Conservation (phyloP, 2,329 filamentous ascomycete species). For the Hypoxylon sp. region DNA sequence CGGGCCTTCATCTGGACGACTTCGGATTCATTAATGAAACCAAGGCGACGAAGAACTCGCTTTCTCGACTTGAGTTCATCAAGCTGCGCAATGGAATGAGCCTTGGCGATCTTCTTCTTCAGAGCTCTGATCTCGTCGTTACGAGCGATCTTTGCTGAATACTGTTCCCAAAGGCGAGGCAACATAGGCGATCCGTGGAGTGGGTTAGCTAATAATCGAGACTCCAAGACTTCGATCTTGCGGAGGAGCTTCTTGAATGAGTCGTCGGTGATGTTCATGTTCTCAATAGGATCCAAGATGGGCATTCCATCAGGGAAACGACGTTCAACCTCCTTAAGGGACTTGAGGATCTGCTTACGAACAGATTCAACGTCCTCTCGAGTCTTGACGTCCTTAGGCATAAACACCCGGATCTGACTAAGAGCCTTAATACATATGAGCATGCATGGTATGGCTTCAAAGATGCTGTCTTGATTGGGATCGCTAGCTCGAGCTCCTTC, state of each 20-base stretch:
- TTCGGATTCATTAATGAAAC: constrained; percentile 95
- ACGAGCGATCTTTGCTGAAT: constrained; percentile 82
- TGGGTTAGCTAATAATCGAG: constrained; percentile 87
- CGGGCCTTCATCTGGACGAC: constrained; percentile 97
- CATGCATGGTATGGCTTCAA: constrained; percentile 88
- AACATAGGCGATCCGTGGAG: constrained; percentile 91
- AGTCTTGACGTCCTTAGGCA: constrained; percentile 81
- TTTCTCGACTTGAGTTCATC: constrained; percentile 97
- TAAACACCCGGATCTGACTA: constrained; percentile 84
- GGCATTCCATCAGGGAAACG: constrained; percentile 95
- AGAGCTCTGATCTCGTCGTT: constrained; percentile 84
- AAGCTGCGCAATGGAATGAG: constrained; percentile 89
- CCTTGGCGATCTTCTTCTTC: constrained; percentile 88
- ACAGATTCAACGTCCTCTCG: constrained; percentile 75
- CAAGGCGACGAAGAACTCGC: constrained; percentile 90
- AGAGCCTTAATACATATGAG: constrained; percentile 88
- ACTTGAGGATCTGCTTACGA: constrained; percentile 75
- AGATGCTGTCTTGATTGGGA: constrained; percentile 74
- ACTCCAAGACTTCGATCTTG: constrained; percentile 98
- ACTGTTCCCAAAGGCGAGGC: constrained; percentile 87
- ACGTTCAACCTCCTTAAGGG: constrained; percentile 81
- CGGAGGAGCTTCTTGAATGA: constrained; percentile 91
- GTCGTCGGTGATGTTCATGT: constrained; percentile 94
- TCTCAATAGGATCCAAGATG: constrained; percentile 90
- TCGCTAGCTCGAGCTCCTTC: constrained; percentile 74